Percentiles rank a stretch among this genome's conserved stretches.
Evolutionary conservation across 352 stramenopile genomes (phyloP).

Genomic region (Phytopythium oedochilum): DNA sequence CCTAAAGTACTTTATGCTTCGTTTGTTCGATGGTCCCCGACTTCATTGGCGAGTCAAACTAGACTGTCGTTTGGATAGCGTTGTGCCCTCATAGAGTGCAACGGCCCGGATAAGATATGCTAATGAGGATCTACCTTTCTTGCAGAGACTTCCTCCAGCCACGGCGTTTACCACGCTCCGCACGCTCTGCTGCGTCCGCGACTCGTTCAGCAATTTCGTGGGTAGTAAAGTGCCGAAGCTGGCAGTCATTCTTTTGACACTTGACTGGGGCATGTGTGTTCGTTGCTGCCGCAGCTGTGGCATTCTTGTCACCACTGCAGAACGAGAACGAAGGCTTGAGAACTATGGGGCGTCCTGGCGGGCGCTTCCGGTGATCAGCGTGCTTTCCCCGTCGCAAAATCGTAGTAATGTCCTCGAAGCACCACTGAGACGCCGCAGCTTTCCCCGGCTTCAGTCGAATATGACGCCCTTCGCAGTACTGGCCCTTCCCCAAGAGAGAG

Average conservation of each 20-base stretch:
- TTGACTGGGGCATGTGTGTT: slow-evolving; percentile 16
- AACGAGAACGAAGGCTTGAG: slow-evolving; percentile 33
- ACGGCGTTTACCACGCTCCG: slow-evolving; percentile 17
- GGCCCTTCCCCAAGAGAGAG: slow-evolving; percentile 18
- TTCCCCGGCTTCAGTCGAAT: slow-evolving; percentile 14
- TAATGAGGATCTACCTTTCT: too few species aligned
- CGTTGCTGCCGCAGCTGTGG: slow-evolving; percentile 1
- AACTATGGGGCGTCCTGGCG: background rate
- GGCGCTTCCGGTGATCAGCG: slow-evolving; percentile 13
- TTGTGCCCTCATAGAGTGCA: too few species aligned
- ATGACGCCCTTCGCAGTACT: slow-evolving; percentile 39
- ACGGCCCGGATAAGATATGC: too few species aligned
- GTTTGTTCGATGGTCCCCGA: background rate
- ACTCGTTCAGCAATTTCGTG: slow-evolving; percentile 51
- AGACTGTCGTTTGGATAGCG: too few species aligned
- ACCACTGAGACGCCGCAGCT: slow-evolving; percentile 14
- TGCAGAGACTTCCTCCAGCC: background rate
- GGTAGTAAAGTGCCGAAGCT: slow-evolving; percentile 38
- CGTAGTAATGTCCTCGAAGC: slow-evolving; percentile 34
- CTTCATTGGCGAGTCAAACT: too few species aligned
- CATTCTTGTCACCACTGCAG: slow-evolving; percentile 22
- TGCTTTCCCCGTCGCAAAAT: slow-evolving; percentile 7
- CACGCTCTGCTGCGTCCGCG: slow-evolving; percentile 30
- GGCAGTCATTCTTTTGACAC: slow-evolving; percentile 37
- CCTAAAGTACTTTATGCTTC: background rate